Evolutionary conservation across 2,329 filamentous ascomycete genomes (phyloP).

Genomic region (Leptoxyphium fumago): DNA sequence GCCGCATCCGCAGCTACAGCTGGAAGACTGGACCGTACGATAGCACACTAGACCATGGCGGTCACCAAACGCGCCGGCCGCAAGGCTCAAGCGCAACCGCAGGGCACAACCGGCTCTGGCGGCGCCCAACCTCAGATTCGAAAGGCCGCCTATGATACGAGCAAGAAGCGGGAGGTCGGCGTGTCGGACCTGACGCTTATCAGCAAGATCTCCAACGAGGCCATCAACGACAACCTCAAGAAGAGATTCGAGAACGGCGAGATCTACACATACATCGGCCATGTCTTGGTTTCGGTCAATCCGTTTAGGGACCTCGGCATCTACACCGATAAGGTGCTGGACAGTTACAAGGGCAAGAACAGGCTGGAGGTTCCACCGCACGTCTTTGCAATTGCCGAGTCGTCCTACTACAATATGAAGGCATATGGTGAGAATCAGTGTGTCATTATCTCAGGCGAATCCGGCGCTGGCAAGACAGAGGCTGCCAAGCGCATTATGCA

Average conservation of each 20-base stretch:
- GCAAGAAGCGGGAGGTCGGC: conserved; percentile 98
- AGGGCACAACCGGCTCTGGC: conserved; percentile 18
- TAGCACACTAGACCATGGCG: conserved; percentile 18
- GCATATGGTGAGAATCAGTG: conserved; percentile 98
- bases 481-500: conserved; percentile 98
- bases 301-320: conserved; percentile 91
- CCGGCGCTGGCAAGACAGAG: conserved; percentile 95
- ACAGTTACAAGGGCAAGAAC: conserved; percentile 94
- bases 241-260: conserved; percentile 94
- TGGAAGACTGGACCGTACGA: background rate
- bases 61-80: conserved; percentile 44
- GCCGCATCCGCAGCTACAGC: background rate
- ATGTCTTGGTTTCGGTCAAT: conserved; percentile 98
- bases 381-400: conserved; percentile 94
- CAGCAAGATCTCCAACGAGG: conserved; percentile 97
- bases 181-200: conserved; percentile 94
- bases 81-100: conserved; percentile 30
- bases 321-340: conserved; percentile 86
- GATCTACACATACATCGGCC: conserved; percentile 99
- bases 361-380: conserved; percentile 74
- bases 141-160: conserved; percentile 89
- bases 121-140: conserved; percentile 57
- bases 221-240: conserved; percentile 98
- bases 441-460: conserved; percentile 98
- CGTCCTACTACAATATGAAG: conserved; percentile 99